Evolutionary conservation across 2,329 filamentous ascomycete species (phyloP), one percentile per base, ranked within the genome.

Genomic region (Xylaria polymorpha): DNA sequence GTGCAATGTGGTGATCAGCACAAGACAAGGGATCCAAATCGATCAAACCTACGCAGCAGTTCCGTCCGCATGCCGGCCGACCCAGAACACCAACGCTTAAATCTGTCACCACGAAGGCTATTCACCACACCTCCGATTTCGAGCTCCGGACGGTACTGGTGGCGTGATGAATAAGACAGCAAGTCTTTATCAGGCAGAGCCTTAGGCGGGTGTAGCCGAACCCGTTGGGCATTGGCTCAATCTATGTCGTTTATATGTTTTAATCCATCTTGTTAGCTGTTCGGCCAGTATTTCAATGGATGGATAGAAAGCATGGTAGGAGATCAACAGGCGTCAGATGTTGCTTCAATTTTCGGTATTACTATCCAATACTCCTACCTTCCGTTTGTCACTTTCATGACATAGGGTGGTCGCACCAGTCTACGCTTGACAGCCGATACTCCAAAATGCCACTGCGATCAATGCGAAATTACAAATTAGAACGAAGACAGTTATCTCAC

Each of bases 391-490:
- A 22, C 44, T 20, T 43, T 58, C 32, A 35, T 55, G 35, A 32
- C 1, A 14, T 32, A 10, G 39, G 39, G 60, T 5, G 15, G 20
- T 20, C 7, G 2, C 48, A 29, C 37, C 9, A 7, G 56, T 55
- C 43, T 61, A 20, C 56, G 43, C 39, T 43, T 29, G 7, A 57
- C 6, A n/a, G 9, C 22, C 32, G 14, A 65, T 15, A 14, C 22
- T 35, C 29, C 20, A 7, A 25, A 55, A 60, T 39, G 53, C 20
- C 20, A 32, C 22, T 43, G 46, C 43, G 43, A 68, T 50, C 18
- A 55, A 57, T 18, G 62, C 51, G 50, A 59, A 50, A 56, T 68
- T 20, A 70, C 15, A 65, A 70, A 48, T 63, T 63, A 60, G 35
- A 32, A 59, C 61, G 64, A 62, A 50, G 10, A 62, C 41, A 32